Percentiles rank a stretch among this genome's conserved stretches.
phyloP scores from a whole-genome alignment of 1,284 basidiomycete species.

The Sanghuangporus baumii region DNA sequence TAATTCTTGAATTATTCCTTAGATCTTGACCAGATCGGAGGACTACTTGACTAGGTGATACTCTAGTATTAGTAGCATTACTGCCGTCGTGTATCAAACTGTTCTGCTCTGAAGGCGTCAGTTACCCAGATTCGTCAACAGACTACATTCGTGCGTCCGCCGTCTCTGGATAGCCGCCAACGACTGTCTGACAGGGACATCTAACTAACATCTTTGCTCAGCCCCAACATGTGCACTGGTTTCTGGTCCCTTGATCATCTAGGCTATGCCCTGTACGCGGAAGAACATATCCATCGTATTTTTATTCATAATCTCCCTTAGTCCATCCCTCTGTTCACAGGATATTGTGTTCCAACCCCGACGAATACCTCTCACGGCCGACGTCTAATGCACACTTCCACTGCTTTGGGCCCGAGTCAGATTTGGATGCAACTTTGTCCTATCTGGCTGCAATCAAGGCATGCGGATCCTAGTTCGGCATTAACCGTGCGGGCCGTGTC shows the following conservation, averaged over 20 bases:
- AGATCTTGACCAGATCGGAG: background rate
- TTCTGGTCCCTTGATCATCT: constrained; percentile 71
- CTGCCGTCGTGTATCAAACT: background rate
- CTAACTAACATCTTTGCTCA: background rate
- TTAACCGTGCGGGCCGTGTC: constrained; percentile 55
- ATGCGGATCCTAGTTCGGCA: constrained; percentile 76
- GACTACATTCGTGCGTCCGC: background rate
- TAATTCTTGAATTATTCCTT: background rate
- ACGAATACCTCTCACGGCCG: constrained; percentile 65
- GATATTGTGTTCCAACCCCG: constrained; percentile 69
- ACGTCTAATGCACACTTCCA: constrained; percentile 61
- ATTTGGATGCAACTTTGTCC: constrained; percentile 33
- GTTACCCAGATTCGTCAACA: background rate
- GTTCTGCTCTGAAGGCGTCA: background rate
- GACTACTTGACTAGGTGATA: background rate
- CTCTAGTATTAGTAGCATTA: background rate
- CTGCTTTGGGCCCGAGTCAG: constrained; percentile 27
- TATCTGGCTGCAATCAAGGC: constrained; percentile 71
- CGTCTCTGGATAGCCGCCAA: background rate
- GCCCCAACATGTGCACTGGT: constrained; percentile 59
- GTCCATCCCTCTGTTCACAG: constrained; percentile 31
- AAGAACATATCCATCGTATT: background rate
- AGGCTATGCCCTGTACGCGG: constrained; percentile 67
- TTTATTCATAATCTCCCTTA: background rate
- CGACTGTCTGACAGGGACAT: background rate